phyloP scores from a whole-genome alignment of 2,329 filamentous ascomycete genomes.

The Colletotrichum falcatum region DNA sequence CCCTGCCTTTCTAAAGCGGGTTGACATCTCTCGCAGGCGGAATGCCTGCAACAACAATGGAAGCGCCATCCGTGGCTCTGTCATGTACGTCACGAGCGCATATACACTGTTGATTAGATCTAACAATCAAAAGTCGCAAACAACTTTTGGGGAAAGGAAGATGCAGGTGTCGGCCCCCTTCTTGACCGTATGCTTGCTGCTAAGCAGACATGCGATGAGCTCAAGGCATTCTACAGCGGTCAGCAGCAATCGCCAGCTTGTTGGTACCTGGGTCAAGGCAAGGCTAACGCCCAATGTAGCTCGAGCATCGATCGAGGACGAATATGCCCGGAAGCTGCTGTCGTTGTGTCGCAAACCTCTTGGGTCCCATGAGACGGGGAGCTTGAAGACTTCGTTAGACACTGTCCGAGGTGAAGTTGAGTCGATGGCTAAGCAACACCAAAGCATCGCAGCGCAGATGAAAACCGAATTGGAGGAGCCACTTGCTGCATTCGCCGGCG shows the following conservation, averaged over 20 bases:
- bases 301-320: slow-evolving; percentile 93
- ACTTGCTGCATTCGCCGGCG: slow-evolving; percentile 88
- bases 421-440: slow-evolving; percentile 92
- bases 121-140: slow-evolving; percentile 81
- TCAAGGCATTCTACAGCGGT: slow-evolving; percentile 91
- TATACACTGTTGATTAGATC: neutral
- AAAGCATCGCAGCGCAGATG: slow-evolving; percentile 92
- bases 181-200: slow-evolving; percentile 94
- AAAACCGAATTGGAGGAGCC: slow-evolving; percentile 96
- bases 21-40: slow-evolving; percentile 8
- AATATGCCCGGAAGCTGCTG: slow-evolving; percentile 91
- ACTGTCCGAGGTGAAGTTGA: slow-evolving; percentile 90
- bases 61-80: slow-evolving; percentile 73
- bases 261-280: neutral
- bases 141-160: slow-evolving; percentile 99
- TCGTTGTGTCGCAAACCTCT: slow-evolving; percentile 88
- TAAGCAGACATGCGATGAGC: slow-evolving; percentile 93
- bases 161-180: slow-evolving; percentile 92
- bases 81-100: slow-evolving; percentile 67
- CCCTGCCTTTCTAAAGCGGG: neutral
- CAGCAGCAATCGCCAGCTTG: slow-evolving; percentile 46
- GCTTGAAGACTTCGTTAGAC: slow-evolving; percentile 86
- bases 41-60: slow-evolving; percentile 72
- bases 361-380: slow-evolving; percentile 88
- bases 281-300: slow-evolving; percentile 60